Evolutionary conservation across 495 filamentous ascomycete species (phyloP), one percentile per base, ranked within the genome.

Genomic region (Glonium stellatum): DNA sequence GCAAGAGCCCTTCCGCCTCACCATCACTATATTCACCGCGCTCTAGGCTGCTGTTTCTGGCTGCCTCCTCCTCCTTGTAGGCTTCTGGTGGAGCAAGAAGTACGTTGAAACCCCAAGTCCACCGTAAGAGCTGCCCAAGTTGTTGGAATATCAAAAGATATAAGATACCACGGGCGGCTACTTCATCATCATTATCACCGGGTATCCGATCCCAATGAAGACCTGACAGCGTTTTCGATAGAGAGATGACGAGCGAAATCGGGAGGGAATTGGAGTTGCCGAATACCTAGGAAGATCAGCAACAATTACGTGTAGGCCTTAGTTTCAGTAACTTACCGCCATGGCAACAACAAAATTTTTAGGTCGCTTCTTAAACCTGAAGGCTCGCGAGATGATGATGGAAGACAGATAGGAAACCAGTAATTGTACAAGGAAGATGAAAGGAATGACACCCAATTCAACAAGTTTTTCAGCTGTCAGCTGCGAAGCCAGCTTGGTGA

Each of bases 141-240:
- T 98, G 93, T 75, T 97, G 93, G 74, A 98, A 98, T 64, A 98
- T 95, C 56, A 98, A 78, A 11, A 98, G 79, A 67, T 98, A 98
- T 1, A 98, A 77, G 58, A 98, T 97, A 53, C 93, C 93, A 23
- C 93, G 83, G 0, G 93, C 92, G 9, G 84, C 91, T 15, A 98
- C 93, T 73, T 97, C 90, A 58, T 92, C 87, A 65, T 97, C 92
- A 65, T 95, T 97, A 62, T 98, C 93, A 55, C 89, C 87, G 0
- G 86, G 85, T 25, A 97, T 83, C 53, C 82, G 87, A 72, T 92
- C 85, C 93, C 93, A 98, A 69, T 97, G 92, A 25, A 98, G 79
- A 2, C 93, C 93, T 66, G 84, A 82, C 54, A 98, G 77, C 10
- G 93, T 98, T 67, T 95, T 85, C 11, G 93, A 93, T 12, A 98